These are phyloP conservation scores for Geopyxis carbonaria DNA, from an alignment of 495 filamentous ascomycete species.

Conservation along the genomic window DNA sequence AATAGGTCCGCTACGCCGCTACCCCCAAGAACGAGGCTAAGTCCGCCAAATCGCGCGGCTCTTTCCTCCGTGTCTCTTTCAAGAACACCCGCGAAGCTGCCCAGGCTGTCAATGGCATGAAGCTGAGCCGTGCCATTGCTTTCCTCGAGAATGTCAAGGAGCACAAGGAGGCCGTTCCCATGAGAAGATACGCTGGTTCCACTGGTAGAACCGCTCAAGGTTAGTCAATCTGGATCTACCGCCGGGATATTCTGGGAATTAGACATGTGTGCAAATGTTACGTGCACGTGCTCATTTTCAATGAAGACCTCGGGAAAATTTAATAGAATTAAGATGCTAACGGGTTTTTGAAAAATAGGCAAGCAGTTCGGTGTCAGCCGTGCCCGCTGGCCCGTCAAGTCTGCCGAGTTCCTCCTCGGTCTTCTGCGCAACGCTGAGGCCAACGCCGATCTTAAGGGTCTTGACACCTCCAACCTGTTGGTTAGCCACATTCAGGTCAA, in stretches of 20 bases:
- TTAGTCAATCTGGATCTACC: too few species aligned
- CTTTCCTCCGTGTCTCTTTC: slow-evolving; percentile 97
- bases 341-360: slow-evolving; percentile 37
- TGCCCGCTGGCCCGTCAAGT: slow-evolving; percentile 98
- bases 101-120: slow-evolving; percentile 98
- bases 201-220: slow-evolving; percentile 90
- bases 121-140: slow-evolving; percentile 76
- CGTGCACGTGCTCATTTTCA: too few species aligned
- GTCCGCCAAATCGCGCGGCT: slow-evolving; percentile 90
- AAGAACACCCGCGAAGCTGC: slow-evolving; percentile 99
- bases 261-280: too few species aligned
- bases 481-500: slow-evolving; percentile 99
- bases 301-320: neutral
- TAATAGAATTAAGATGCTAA: slow-evolving; percentile 5
- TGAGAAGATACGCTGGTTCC: slow-evolving; percentile 87
- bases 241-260: too few species aligned
- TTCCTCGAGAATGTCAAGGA: slow-evolving; percentile 94
- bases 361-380: slow-evolving; percentile 95
- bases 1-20: slow-evolving; percentile 92
- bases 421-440: slow-evolving; percentile 98
- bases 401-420: slow-evolving; percentile 88
- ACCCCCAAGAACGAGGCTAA: slow-evolving; percentile 73
- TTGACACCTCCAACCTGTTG: slow-evolving; percentile 88
- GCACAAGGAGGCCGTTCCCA: slow-evolving; percentile 90
- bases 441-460: slow-evolving; percentile 97